A percentile compares a stretch with the other conserved stretches of the same genome.
phyloP scores from a whole-genome alignment of 306 rosid genomes.

The Leucaena leucocephala region DNA sequence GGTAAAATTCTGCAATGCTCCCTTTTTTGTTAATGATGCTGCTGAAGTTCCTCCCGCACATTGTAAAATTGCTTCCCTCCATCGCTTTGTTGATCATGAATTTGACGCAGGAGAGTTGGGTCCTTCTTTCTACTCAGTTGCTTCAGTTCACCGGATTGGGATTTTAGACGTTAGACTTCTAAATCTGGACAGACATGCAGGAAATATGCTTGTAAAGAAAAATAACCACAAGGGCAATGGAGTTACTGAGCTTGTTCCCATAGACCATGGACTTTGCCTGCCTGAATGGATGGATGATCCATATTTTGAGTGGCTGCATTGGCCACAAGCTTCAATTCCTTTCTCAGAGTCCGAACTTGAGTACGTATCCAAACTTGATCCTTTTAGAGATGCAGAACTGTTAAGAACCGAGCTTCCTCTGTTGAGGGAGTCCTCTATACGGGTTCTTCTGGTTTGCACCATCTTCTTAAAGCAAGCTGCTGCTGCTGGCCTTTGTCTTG shows the following conservation, averaged over 20 bases:
- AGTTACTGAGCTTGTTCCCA: slow-evolving; percentile 74
- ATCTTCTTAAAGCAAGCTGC: slow-evolving; percentile 73
- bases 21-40: slow-evolving; percentile 48
- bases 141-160: slow-evolving; percentile 80
- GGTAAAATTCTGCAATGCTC: slow-evolving; percentile 69
- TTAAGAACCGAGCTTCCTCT: slow-evolving; percentile 63
- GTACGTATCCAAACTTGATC: slow-evolving; percentile 76
- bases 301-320: slow-evolving; percentile 93
- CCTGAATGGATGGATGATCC: slow-evolving; percentile 98
- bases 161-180: slow-evolving; percentile 73
- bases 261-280: slow-evolving; percentile 90
- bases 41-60: slow-evolving; percentile 36
- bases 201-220: slow-evolving; percentile 79
- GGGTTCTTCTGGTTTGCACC: slow-evolving; percentile 82
- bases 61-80: slow-evolving; percentile 80
- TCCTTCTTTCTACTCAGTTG: slow-evolving; percentile 69
- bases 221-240: slow-evolving; percentile 39
- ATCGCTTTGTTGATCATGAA: slow-evolving; percentile 75
- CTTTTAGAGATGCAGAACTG: slow-evolving; percentile 72
- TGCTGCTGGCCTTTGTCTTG: slow-evolving; percentile 72
- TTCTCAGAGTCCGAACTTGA: slow-evolving; percentile 75
- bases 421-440: slow-evolving; percentile 67
- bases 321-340: slow-evolving; percentile 91
- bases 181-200: slow-evolving; percentile 93
- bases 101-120: slow-evolving; percentile 92